These are phyloP conservation scores for Grosmannia huntii DNA, from an alignment of 2,329 filamentous ascomycete species.

Conservation along the genomic window DNA sequence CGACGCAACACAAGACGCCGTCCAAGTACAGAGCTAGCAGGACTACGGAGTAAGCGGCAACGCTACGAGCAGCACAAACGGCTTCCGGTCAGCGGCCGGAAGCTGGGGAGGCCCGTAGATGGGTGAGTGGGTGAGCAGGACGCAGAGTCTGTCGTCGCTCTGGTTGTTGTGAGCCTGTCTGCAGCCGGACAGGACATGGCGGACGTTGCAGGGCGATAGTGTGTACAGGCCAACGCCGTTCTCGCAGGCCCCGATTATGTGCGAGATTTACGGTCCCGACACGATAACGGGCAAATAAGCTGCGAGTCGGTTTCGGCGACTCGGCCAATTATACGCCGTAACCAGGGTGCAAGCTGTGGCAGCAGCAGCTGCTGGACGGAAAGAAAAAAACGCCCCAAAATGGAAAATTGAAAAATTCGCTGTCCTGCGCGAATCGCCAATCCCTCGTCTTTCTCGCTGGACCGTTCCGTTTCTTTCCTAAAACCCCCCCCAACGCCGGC, in stretches of 20 bases:
- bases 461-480: not conserved
- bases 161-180: not conserved
- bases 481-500: not conserved
- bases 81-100: too few species aligned
- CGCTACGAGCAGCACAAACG: not conserved
- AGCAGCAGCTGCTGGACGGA: not conserved
- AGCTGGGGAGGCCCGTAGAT: not conserved
- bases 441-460: not conserved
- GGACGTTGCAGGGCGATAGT: not conserved
- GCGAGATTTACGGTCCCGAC: not conserved
- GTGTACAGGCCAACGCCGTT: not conserved
- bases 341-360: not conserved
- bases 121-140: not conserved
- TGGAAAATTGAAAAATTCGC: not conserved
- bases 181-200: too few species aligned
- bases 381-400: not conserved
- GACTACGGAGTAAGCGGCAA: not conserved
- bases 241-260: not conserved
- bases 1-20: not conserved
- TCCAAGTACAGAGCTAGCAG: not conserved
- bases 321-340: slow-evolving; percentile 2
- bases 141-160: not conserved
- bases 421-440: not conserved
- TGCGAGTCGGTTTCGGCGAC: not conserved
- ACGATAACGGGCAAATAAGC: not conserved